These are phyloP conservation scores for Pseudozyma pruni DNA, from an alignment of 1,284 basidiomycete genomes.

Conservation along the genomic window DNA sequence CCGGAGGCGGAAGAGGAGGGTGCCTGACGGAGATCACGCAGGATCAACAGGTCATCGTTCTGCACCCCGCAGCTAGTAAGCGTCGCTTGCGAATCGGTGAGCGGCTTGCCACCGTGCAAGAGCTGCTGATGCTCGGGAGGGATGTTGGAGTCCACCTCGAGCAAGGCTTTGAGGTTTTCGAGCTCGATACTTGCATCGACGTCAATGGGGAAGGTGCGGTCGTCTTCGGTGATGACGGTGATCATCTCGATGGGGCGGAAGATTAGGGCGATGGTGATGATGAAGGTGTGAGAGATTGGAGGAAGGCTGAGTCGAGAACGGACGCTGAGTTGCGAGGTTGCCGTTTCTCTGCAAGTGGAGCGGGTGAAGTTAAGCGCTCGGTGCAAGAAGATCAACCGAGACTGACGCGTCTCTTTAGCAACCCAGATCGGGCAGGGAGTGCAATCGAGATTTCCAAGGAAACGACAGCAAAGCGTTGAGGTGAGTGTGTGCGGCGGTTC, in stretches of 20 bases:
- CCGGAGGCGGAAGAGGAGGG: constrained; percentile 2
- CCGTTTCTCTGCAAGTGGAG: neutral
- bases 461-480: too few relatives aligned
- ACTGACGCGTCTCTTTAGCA: neutral
- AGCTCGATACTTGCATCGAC: constrained; percentile 59
- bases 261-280: neutral
- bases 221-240: constrained; percentile 59
- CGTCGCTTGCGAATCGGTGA: constrained; percentile 47
- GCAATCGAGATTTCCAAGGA: too few relatives aligned
- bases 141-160: constrained; percentile 58
- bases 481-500: too few relatives aligned
- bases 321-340: constrained; percentile 2
- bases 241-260: constrained; percentile 50
- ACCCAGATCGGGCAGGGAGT: too few relatives aligned
- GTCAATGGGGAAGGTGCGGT: constrained; percentile 59
- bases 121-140: constrained; percentile 53
- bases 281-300: neutral
- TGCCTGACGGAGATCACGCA: constrained; percentile 23
- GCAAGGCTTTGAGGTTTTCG: constrained; percentile 60
- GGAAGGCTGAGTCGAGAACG: neutral
- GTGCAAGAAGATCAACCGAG: neutral
- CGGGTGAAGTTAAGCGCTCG: neutral
- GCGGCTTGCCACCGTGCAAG: constrained; percentile 30
- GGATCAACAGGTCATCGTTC: constrained; percentile 58
- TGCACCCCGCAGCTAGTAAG: constrained; percentile 53